Conservation (phyloP, 768 basidiomycete genomes). For the Suillus ampliporus region DNA sequence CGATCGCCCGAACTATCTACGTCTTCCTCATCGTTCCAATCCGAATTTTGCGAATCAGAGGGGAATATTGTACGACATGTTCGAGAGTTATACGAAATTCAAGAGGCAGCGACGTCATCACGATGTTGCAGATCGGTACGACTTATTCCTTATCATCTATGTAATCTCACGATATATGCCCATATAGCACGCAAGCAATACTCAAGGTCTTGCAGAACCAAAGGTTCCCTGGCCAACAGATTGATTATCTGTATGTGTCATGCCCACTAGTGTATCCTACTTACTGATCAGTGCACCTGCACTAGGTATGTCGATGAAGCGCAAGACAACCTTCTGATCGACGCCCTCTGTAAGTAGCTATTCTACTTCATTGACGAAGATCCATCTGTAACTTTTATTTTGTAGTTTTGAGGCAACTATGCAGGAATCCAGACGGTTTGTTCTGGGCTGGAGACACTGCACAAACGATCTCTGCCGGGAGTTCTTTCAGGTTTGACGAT, state of each 20-base stretch:
- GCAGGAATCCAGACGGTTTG: conserved; percentile 65
- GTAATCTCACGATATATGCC: conserved; percentile 1
- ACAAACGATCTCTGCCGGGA: conserved; percentile 76
- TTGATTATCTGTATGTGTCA: conserved; percentile 60
- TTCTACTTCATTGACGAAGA: background rate
- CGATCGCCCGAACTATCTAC: conserved; percentile 48
- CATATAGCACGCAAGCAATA: conserved; percentile 55
- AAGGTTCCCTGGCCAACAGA: conserved; percentile 38
- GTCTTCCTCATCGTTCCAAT: conserved; percentile 56
- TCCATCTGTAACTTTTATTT: background rate
- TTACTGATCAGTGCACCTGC: background rate
- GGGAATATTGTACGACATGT: conserved; percentile 55
- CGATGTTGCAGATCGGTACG: conserved; percentile 67
- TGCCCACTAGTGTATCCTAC: background rate
- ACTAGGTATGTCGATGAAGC: conserved; percentile 75
- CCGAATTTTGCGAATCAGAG: conserved; percentile 59
- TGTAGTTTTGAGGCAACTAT: conserved; percentile 66
- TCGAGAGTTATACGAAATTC: conserved; percentile 52
- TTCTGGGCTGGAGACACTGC: conserved; percentile 86
- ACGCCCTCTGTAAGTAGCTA: conserved; percentile 54
- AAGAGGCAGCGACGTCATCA: conserved; percentile 49
- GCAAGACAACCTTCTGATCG: conserved; percentile 74
- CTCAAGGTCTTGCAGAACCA: conserved; percentile 38
- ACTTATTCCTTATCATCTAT: background rate
- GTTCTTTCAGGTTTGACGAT: conserved; percentile 74